phyloP scores from a whole-genome alignment of 2,329 filamentous ascomycete genomes.

The Talaromyces pinophilus region DNA sequence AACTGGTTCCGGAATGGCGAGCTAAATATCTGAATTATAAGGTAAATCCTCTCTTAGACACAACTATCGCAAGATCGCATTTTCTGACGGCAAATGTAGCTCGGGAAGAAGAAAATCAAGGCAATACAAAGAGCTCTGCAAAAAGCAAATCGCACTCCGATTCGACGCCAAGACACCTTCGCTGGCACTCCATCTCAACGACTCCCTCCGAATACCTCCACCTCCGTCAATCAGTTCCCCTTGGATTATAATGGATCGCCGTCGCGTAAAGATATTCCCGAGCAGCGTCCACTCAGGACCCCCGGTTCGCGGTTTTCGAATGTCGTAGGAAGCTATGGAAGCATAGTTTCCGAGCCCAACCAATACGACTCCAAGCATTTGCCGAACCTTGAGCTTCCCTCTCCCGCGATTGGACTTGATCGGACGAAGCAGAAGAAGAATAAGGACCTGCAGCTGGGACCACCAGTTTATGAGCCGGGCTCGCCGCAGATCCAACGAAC shows the following conservation, averaged over 20 bases:
- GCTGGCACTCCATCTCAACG: conserved; percentile 33
- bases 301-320: conserved; percentile 39
- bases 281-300: conserved; percentile 39
- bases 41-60: conserved; percentile 44
- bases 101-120: conserved; percentile 90
- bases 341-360: conserved; percentile 58
- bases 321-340: conserved; percentile 60
- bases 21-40: conserved; percentile 95
- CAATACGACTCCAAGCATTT: conserved; percentile 39
- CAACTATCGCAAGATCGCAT: conserved; percentile 19
- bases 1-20: conserved; percentile 92
- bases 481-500: conserved; percentile 29
- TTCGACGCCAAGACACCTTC: conserved; percentile 49
- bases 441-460: conserved; percentile 23
- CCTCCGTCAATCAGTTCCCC: conserved; percentile 25
- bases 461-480: conserved; percentile 22
- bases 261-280: conserved; percentile 36
- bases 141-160: conserved; percentile 52
- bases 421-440: conserved; percentile 26
- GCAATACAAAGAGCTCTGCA: conserved; percentile 72
- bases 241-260: conserved; percentile 28
- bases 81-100: conserved; percentile 39
- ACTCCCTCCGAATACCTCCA: conserved; percentile 25
- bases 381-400: conserved; percentile 61
- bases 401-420: conserved; percentile 58